Evolutionary conservation across 73 alveolate species (phyloP), one percentile per base, ranked within the genome.

Genomic region (Symbiodinium pilosum): DNA sequence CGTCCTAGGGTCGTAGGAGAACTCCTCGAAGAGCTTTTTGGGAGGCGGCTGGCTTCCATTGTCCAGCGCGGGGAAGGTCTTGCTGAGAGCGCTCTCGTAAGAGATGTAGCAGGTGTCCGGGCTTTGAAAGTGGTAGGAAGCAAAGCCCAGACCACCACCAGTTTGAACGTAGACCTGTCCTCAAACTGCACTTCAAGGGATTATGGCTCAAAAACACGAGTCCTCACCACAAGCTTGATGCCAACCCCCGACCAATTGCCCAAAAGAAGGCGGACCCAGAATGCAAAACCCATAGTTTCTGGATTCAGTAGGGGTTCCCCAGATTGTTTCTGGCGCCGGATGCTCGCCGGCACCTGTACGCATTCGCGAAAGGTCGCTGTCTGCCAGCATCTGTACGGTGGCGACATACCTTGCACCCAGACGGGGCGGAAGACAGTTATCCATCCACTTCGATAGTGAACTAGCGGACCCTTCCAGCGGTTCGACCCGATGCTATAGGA

Each of bases 111-210:
- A 69, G 21, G 68, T 88, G 83, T 71, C 59, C 69, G 40, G 51
- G 6, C n/a, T 87, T 24, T 91, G 81, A 38, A 91, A 91, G 34
- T 91, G 97, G 81, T 91, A 91, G 28, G 97, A 91, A 21, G 97
- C 97, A 43, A 43, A 91, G 97, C 97, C 97, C 97, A 91, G 47
- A 32, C 97, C 97, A 8, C 97, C 97, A 30, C 97, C 97, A 43
- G 77, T 69, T 69, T 91, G 97, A 83, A 91, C 88, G 47, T 91
- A 91, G 40, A 43, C 81, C 38, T 91, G 87, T 91, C 97, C 97
- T 91, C n/a, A 40, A 40, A 16, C n/a, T n/a, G n/a, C n/a, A n/a
- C n/a, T n/a, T n/a, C n/a, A n/a, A n/a, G n/a, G n/a, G n/a, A n/a
- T n/a, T n/a, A n/a, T n/a, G n/a, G n/a, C n/a, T n/a, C n/a, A n/a